Percentiles rank a stretch among this genome's conserved stretches.
These are phyloP conservation scores for Dactylonectria macrodidyma DNA, from an alignment of 2,329 filamentous ascomycete species.

Conservation along the genomic window DNA sequence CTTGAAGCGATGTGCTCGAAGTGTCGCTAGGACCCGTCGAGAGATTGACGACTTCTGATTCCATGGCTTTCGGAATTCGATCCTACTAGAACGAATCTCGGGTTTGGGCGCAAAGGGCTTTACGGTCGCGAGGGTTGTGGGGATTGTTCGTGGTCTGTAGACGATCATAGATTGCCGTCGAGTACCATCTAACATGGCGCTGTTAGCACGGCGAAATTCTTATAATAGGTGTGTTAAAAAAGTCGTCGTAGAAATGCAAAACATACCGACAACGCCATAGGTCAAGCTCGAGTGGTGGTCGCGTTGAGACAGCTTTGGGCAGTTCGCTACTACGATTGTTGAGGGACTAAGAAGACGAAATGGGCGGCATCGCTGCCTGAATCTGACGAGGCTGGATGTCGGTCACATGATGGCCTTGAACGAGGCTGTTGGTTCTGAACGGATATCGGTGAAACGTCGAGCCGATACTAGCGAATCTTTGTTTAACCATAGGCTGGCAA, in stretches of 20 bases:
- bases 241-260: too few species aligned
- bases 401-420: neutral
- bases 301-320: neutral
- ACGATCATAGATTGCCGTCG: too few species aligned
- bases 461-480: too few species aligned
- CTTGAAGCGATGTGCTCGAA: neutral
- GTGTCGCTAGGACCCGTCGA: too few species aligned
- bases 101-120: neutral
- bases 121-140: too few species aligned
- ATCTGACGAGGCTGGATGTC: neutral
- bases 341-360: neutral
- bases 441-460: neutral
- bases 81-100: neutral
- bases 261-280: too few species aligned
- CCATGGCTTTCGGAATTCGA: neutral
- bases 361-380: neutral
- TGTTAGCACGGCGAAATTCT: too few species aligned
- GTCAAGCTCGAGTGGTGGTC: too few species aligned
- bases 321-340: neutral
- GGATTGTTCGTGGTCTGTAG: too few species aligned
- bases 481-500: too few species aligned
- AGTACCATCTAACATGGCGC: too few species aligned
- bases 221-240: too few species aligned
- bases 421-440: neutral
- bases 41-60: neutral